Evolutionary conservation across 441 rosid genomes (phyloP), one percentile per base, ranked within the genome.

Genomic region (Adansonia grandidieri): DNA sequence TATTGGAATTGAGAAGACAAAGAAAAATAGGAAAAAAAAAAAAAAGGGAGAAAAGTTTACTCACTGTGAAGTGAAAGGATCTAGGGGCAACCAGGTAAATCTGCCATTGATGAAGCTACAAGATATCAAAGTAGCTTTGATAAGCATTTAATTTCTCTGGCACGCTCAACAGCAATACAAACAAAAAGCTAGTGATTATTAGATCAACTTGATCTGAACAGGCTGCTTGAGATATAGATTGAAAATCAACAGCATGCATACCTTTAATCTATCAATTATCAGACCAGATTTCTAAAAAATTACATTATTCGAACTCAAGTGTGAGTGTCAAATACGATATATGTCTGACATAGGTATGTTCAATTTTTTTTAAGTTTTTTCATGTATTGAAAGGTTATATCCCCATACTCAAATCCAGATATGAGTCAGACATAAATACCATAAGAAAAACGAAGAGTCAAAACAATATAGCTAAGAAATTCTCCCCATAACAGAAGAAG

Each of bases 171-270:
- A 2, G 57, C 69, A 47, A 24, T 6, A 24, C 20, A 15, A 47
- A 76, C 13, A 2, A 10, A 53, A 76, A 32, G 37, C 37, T 13
- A 6, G 24, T 15, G 45, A 22, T 48, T 24, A 79, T 74, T 73
- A 69, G 45, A 40, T 53, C 74, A 60, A 54, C 60, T 77, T 74
- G 10, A 66, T 37, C n/a, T 28, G 32, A 74, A 15, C 56, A 66
- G 54, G 71, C 22, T 68, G 47, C 77, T 47, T 42, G 76, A 53
- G 53, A 62, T 42, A n/a, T 71, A 56, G 64, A 63, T 82, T 77
- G 19, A 48, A 53, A 53, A n/a, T 32, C 58, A 51, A 44, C 77
- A 71, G 3, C 47, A 74, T 53, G 32, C 28, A 58, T 15, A 42
- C 28, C 28, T 0, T 20, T 60, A 74, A 58, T 50, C 60, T 19